Evolutionary conservation across 1,139 yeast genomes (phyloP).

Genomic region (Saccharomycopsis crataegensis): DNA sequence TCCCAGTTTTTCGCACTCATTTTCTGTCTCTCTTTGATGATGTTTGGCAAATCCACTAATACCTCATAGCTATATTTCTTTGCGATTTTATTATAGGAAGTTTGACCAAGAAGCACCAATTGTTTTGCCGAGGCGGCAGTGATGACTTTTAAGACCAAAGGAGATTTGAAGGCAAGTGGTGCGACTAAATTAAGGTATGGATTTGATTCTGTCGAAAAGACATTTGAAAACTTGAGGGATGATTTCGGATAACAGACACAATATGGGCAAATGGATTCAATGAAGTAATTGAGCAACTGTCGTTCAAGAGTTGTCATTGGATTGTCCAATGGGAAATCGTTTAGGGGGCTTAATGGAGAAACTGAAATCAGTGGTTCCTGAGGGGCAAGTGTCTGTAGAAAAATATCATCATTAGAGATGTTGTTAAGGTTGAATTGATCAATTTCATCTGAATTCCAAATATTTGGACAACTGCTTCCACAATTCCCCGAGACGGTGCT

Average conservation of each 20-base stretch:
- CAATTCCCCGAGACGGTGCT: no score
- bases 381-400: conserved; percentile 23
- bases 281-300: conserved; percentile 28
- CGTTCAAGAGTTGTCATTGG: conserved; percentile 23
- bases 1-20: conserved; percentile 30
- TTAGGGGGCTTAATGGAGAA: conserved; percentile 18
- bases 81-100: conserved; percentile 27
- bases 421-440: no score
- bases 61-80: conserved; percentile 27
- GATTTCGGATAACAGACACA: conserved; percentile 30
- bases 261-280: conserved; percentile 30
- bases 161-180: conserved; percentile 30
- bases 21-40: conserved; percentile 26
- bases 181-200: conserved; percentile 33
- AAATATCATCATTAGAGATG: conserved; percentile 21
- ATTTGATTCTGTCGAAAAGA: conserved; percentile 27
- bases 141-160: conserved; percentile 29
- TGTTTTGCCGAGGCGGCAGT: conserved; percentile 34
- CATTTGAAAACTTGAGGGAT: conserved; percentile 15
- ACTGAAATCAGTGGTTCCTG: conserved; percentile 18
- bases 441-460: no score
- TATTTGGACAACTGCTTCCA: no score
- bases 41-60: conserved; percentile 27
- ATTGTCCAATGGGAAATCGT: not conserved
- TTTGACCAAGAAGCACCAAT: conserved; percentile 27